Percentiles rank a stretch among this genome's conserved stretches.
Evolutionary conservation across 1,139 yeast genomes (phyloP).

Genomic region (Yamadazyma conglobata): DNA sequence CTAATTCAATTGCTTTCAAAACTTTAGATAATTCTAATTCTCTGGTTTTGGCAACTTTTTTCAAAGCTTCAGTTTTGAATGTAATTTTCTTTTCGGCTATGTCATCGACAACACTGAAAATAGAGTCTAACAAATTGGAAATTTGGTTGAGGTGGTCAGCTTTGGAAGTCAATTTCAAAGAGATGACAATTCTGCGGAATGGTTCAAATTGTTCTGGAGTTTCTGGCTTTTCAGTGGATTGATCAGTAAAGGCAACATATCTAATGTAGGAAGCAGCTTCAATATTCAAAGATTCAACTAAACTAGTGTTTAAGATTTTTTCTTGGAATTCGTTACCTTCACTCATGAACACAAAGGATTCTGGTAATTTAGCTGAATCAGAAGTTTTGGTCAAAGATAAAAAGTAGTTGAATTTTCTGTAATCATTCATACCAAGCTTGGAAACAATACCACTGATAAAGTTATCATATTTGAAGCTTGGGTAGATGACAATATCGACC

Average conservation of each 20-base stretch:
- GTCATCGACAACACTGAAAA: conserved; percentile 52
- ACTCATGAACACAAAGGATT: conserved; percentile 80
- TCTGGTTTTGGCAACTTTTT: conserved; percentile 71
- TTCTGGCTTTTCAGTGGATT: conserved; percentile 66
- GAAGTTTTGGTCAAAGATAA: conserved; percentile 81
- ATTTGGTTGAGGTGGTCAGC: conserved; percentile 46
- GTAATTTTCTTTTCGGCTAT: conserved; percentile 43
- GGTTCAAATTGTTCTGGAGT: conserved; percentile 50
- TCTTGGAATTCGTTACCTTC: conserved; percentile 83
- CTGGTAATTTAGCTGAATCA: conserved; percentile 67
- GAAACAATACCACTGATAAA: conserved; percentile 83
- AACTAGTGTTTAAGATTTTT: conserved; percentile 47
- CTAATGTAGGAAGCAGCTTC: conserved; percentile 52
- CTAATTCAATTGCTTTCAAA: conserved; percentile 55
- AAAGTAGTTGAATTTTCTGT: conserved; percentile 74
- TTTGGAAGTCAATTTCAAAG: conserved; percentile 47
- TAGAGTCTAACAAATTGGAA: conserved; percentile 46
- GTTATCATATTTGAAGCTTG: conserved; percentile 57
- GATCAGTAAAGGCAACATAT: conserved; percentile 78
- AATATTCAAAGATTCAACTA: conserved; percentile 46
- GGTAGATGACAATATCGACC: conserved; percentile 59
- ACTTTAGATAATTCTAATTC: conserved; percentile 66
- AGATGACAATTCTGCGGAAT: conserved; percentile 51
- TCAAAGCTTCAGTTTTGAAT: conserved; percentile 65
- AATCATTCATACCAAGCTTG: conserved; percentile 75